phyloP scores from a whole-genome alignment of 2,329 filamentous ascomycete genomes.

The Exserohilum turcica region DNA sequence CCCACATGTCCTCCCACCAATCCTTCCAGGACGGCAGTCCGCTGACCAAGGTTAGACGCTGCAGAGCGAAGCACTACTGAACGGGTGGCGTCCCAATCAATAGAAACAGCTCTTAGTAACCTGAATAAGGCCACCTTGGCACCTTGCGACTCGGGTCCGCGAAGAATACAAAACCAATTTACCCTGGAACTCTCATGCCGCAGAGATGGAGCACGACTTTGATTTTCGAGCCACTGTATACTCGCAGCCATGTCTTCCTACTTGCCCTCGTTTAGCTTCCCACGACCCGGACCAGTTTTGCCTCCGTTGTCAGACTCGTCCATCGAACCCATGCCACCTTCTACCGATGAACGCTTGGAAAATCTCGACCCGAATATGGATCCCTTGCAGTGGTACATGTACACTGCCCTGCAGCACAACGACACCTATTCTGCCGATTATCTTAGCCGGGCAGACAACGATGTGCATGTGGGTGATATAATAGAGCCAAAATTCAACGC shows the following conservation, averaged over 20 bases:
- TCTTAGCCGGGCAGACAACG: background rate
- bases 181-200: background rate
- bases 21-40: background rate
- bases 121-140: background rate
- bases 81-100: constrained; percentile 1
- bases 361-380: background rate
- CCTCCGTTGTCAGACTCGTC: constrained; percentile 1
- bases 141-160: background rate
- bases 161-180: background rate
- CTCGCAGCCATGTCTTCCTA: background rate
- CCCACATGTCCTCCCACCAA: background rate
- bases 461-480: background rate
- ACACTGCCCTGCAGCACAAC: background rate
- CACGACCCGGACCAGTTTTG: background rate
- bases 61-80: constrained; percentile 4
- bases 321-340: background rate
- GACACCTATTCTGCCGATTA: background rate
- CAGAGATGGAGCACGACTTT: background rate
- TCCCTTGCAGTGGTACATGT: background rate
- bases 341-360: background rate
- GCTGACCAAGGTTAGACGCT: background rate
- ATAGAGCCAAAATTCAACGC: background rate
- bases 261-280: constrained; percentile 1
- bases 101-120: constrained; percentile 5
- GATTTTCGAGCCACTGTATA: background rate